A percentile compares a stretch with the other conserved stretches of the same genome.
Conservation (phyloP, 495 filamentous ascomycete species). For the Lasiosphaeris hirsuta region DNA sequence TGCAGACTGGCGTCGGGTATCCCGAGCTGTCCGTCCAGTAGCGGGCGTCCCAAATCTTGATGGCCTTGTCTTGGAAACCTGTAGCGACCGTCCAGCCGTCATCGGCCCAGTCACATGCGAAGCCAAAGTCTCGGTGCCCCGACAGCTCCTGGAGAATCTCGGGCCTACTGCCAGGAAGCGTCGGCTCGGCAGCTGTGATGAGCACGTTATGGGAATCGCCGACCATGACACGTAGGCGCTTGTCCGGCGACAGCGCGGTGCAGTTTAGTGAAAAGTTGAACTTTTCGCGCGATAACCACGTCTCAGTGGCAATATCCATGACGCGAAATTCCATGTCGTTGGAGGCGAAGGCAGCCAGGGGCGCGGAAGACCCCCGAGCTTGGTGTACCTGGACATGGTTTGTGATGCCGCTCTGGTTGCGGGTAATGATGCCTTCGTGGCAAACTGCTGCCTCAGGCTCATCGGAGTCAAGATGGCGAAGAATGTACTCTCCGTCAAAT, state of each 20-base stretch:
- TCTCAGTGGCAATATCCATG: constrained; percentile 68
- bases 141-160: constrained; percentile 51
- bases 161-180: constrained; percentile 25
- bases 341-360: constrained; percentile 73
- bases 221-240: constrained; percentile 75
- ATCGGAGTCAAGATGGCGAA: constrained; percentile 52
- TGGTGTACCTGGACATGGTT: constrained; percentile 77
- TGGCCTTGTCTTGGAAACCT: constrained; percentile 80
- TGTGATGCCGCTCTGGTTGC: constrained; percentile 70
- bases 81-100: constrained; percentile 88
- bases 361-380: constrained; percentile 56
- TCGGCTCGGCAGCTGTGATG: constrained; percentile 47
- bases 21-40: constrained; percentile 56
- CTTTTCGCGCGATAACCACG: constrained; percentile 56
- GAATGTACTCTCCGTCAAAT: constrained; percentile 76
- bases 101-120: constrained; percentile 88
- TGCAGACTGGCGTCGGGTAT: constrained; percentile 47
- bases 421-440: constrained; percentile 64
- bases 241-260: constrained; percentile 73
- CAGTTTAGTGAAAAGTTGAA: constrained; percentile 78
- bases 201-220: constrained; percentile 46
- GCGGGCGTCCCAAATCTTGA: constrained; percentile 84
- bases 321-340: constrained; percentile 77
- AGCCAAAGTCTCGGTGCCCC: constrained; percentile 78
- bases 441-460: constrained; percentile 37